Percentiles rank a stretch among this genome's conserved stretches.
These are phyloP conservation scores for Chaetoceros tenuissimus DNA, from an alignment of 108 stramenopile species.

Conservation along the genomic window DNA sequence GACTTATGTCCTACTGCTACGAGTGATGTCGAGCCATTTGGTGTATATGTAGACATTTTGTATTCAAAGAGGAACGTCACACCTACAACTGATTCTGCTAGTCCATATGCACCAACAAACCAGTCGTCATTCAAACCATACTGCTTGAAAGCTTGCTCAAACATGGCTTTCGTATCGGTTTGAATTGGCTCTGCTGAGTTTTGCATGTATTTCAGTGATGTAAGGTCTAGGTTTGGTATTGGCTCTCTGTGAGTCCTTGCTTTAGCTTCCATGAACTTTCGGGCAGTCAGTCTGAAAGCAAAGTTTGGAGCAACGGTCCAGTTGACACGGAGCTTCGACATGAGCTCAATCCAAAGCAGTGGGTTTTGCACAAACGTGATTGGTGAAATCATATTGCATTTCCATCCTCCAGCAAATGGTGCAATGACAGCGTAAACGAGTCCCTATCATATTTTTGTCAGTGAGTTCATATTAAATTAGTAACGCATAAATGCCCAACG, in stretches of 20 bases:
- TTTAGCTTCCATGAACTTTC: slow-evolving; percentile 24
- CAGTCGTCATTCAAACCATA: slow-evolving; percentile 14
- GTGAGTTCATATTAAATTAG: no score
- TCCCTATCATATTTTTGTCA: no score
- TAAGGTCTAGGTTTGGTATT: slow-evolving; percentile 24
- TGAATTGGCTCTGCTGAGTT: slow-evolving; percentile 56
- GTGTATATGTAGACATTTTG: slow-evolving; percentile 7
- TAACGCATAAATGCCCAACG: no score
- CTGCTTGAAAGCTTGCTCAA: slow-evolving; percentile 17
- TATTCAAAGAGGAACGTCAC: not conserved
- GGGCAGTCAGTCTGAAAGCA: slow-evolving; percentile 35
- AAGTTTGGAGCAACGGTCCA: slow-evolving; percentile 66
- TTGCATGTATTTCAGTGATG: slow-evolving; percentile 32
- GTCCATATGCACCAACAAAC: not conserved
- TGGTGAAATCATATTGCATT: slow-evolving; percentile 50
- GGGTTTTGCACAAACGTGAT: slow-evolving; percentile 52
- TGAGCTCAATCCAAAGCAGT: slow-evolving; percentile 28
- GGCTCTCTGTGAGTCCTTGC: not conserved
- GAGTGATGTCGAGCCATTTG: not conserved
- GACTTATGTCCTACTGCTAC: not conserved
- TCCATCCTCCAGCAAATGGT: slow-evolving; percentile 45
- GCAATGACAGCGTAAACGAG: no score
- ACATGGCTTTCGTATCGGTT: slow-evolving; percentile 14
- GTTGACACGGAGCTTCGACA: slow-evolving; percentile 22
- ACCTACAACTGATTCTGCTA: no score